phyloP scores from a whole-genome alignment of 352 stramenopile species.

The Thraustotheca clavata region DNA sequence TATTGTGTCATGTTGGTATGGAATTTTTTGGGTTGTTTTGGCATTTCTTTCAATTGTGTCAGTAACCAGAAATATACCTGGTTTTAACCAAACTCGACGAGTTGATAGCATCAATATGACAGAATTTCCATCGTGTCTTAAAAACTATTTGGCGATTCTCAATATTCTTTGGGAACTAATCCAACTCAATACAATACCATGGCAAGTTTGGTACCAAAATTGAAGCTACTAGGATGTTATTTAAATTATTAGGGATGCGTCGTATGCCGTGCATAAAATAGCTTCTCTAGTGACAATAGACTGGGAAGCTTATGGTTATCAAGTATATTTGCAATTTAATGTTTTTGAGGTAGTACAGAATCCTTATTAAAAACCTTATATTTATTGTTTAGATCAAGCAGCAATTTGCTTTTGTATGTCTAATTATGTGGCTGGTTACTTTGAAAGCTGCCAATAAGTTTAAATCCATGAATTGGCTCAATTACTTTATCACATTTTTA shows the following conservation, averaged over 20 bases:
- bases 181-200: constrained; percentile 35
- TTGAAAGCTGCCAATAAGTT: constrained; percentile 39
- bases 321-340: background rate
- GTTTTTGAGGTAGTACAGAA: background rate
- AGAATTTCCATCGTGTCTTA: constrained; percentile 28
- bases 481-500: constrained; percentile 33
- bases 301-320: constrained; percentile 23
- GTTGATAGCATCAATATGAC: constrained; percentile 32
- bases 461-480: constrained; percentile 31
- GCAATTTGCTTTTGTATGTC: constrained; percentile 22
- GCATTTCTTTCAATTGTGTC: constrained; percentile 25
- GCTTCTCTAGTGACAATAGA: constrained; percentile 29
- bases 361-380: background rate
- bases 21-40: constrained; percentile 27
- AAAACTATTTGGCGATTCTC: constrained; percentile 33
- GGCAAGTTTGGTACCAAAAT: constrained; percentile 25
- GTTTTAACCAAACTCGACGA: constrained; percentile 29
- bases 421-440: constrained; percentile 31
- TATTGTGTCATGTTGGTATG: constrained; percentile 25
- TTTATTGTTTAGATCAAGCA: constrained; percentile 26
- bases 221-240: background rate
- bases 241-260: constrained; percentile 14
- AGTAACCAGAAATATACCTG: constrained; percentile 28
- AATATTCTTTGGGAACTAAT: constrained; percentile 32
- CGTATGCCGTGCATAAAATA: constrained; percentile 28